These are phyloP conservation scores for Ceratobasidium sp. DNA, from an alignment of 1,284 basidiomycete species.

Conservation along the genomic window DNA sequence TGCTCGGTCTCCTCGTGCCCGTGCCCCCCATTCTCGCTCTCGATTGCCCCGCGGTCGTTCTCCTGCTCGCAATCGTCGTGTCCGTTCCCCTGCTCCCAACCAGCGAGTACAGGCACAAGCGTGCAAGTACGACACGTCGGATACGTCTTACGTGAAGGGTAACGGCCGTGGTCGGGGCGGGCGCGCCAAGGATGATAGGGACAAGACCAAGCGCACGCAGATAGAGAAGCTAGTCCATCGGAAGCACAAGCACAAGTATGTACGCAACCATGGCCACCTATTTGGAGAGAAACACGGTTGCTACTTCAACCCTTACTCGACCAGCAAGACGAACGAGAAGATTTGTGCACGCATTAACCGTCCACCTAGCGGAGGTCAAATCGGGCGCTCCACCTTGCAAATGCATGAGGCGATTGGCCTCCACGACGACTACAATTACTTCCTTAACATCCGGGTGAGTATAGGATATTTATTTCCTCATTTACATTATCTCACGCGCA, in stretches of 20 bases:
- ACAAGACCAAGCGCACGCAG: too few relatives aligned
- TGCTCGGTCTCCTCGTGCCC: too few relatives aligned
- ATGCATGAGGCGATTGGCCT: slow-evolving; percentile 1
- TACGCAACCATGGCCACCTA: background rate
- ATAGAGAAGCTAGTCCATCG: background rate
- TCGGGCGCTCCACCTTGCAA: background rate
- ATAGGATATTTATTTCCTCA: background rate
- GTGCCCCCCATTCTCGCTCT: too few relatives aligned
- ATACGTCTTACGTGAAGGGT: too few relatives aligned
- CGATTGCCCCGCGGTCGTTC: too few relatives aligned
- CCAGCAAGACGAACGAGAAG: background rate
- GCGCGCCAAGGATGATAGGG: too few relatives aligned
- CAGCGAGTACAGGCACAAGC: too few relatives aligned
- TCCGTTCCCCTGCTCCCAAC: too few relatives aligned
- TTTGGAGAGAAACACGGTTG: slow-evolving; percentile 2
- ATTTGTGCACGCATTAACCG: background rate
- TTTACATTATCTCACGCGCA: background rate
- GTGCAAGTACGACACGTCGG: too few relatives aligned
- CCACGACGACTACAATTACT: background rate
- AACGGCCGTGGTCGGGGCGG: too few relatives aligned
- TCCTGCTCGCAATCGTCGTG: too few relatives aligned
- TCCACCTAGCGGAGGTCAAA: background rate
- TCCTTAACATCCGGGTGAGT: background rate
- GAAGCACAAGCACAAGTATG: background rate
- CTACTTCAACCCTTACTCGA: background rate